Evolutionary conservation across 768 basidiomycete genomes (phyloP), one percentile per base, ranked within the genome.

Genomic region (Phanerochaete sordida): DNA sequence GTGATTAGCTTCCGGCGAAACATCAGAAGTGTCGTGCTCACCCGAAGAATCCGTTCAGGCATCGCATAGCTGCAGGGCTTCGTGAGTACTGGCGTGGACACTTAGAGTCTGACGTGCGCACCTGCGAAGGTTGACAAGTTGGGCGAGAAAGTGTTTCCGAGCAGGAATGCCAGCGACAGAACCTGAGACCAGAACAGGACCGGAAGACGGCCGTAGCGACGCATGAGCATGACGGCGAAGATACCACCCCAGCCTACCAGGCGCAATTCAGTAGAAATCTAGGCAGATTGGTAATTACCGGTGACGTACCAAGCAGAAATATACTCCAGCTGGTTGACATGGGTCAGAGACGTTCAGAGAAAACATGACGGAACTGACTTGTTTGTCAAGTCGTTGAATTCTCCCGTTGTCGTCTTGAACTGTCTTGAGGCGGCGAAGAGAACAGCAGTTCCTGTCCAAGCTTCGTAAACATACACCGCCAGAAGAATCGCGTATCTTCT

Each of bases 281-380:
- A 1, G 28, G 13, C 15, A 4, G 9, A n/a, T 51, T 26, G n/a
- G 30, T 2, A 60, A 5, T 21, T 27, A 35, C 12, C 28, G 37
- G 1, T 1, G 21, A 62, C 71, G 28, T 39, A 83, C 84, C 84
- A 19, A 85, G 70, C 11, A 86, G 71, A 68, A 86, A 86, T 60
- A 87, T 86, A 63, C 83, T 85, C 85, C 84, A 86, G 67, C 84
- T 87, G 31, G n/a, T n/a, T n/a, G n/a, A n/a, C n/a, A n/a, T n/a
- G n/a, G n/a, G n/a, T n/a, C n/a, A n/a, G n/a, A n/a, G n/a, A n/a
- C n/a, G n/a, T n/a, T n/a, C n/a, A n/a, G n/a, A n/a, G n/a, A n/a
- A n/a, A n/a, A 1, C 2, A 26, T 15, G 24, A 43, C 26, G 24
- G 19, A 5, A 62, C 69, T 2, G 46, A 74, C 52, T 54, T 54